These are phyloP conservation scores for Hygrophorus pudorinus DNA, from an alignment of 768 basidiomycete species.

Conservation along the genomic window DNA sequence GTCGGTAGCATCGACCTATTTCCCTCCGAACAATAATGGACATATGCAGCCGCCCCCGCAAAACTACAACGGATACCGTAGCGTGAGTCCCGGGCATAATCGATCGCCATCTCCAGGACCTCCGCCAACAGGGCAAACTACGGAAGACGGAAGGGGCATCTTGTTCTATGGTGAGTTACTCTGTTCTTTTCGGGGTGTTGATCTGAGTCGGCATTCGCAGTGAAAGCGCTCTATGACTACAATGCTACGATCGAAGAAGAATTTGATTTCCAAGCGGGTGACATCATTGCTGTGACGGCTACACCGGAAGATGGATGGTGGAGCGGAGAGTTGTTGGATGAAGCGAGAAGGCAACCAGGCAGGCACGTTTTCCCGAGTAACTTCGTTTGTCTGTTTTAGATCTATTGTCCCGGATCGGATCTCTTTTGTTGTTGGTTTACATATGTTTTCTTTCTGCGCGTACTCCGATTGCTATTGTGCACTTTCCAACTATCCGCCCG, in stretches of 20 bases:
- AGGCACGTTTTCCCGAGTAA: slow-evolving; percentile 83
- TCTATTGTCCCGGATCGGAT: background rate
- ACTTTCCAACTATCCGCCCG: too few species aligned
- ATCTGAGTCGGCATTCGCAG: slow-evolving; percentile 30
- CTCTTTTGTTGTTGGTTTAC: slow-evolving; percentile 2
- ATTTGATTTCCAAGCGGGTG: slow-evolving; percentile 91
- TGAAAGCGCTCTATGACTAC: slow-evolving; percentile 88
- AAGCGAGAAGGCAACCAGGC: slow-evolving; percentile 57
- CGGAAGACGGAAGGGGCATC: slow-evolving; percentile 74
- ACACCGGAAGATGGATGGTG: slow-evolving; percentile 98
- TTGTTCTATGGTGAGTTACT: slow-evolving; percentile 74
- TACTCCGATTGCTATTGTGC: background rate
- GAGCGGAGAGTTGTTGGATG: slow-evolving; percentile 83
- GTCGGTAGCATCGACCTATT: slow-evolving; percentile 7
- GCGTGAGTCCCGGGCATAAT: slow-evolving; percentile 30
- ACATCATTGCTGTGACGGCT: slow-evolving; percentile 90
- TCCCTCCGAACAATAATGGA: slow-evolving; percentile 20
- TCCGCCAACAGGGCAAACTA: slow-evolving; percentile 53
- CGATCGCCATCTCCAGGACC: slow-evolving; percentile 42
- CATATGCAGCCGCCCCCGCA: slow-evolving; percentile 17
- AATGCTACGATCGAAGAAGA: slow-evolving; percentile 80
- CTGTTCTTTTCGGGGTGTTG: background rate
- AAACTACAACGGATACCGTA: slow-evolving; percentile 27
- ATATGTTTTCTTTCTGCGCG: slow-evolving; percentile 1
- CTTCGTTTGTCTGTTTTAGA: slow-evolving; percentile 71